Evolutionary conservation across 345 rosid genomes (phyloP), one percentile per base, ranked within the genome.

Genomic region (Acer campestre): DNA sequence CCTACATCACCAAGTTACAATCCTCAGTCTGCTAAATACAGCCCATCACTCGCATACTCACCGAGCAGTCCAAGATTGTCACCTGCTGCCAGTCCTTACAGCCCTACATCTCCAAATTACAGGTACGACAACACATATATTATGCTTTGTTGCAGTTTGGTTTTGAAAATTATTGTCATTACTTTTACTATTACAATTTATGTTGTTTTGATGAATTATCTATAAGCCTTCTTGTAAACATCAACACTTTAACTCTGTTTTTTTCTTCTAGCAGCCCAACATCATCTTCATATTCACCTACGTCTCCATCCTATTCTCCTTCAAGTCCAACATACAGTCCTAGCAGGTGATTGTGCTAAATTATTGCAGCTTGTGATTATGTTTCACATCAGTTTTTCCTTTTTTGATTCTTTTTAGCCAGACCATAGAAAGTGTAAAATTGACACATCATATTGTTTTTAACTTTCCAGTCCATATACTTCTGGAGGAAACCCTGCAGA

Each of bases 281-380:
- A 12, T 94, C 97, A 0, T 93, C 97, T 10, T 92, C 98, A 1
- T 91, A 92, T 84, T 95, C 99, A 9, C 99, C 98, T 3, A 91
- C 99, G 14, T 93, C 99, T 77, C 98, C 97, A 31, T 86, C 97
- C 6, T 94, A 94, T 79, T 96, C 98, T 2, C 95, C 97, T 77
- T 90, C 99, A 29, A 92, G 93, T 81, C 97, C 99, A 46, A 79
- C 97, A 55, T 92, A 90, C 85, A 92, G 95, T 82, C 99, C 99
- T 38, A 90, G 94, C 97, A 94, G 97, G 97, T 96, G 83, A n/a
- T 55, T 73, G 42, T 20, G 12, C 59, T 61, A 10, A 25, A 49
- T 74, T 42, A 5, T 73, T 44, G 17, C 6, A 18, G 48, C 9
- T 29, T 66, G n/a, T 35, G n/a, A 62, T 77, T 77, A 16, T 76